These are phyloP conservation scores for Pisolithus thermaeus DNA, from an alignment of 1,284 basidiomycete genomes.

Conservation along the genomic window DNA sequence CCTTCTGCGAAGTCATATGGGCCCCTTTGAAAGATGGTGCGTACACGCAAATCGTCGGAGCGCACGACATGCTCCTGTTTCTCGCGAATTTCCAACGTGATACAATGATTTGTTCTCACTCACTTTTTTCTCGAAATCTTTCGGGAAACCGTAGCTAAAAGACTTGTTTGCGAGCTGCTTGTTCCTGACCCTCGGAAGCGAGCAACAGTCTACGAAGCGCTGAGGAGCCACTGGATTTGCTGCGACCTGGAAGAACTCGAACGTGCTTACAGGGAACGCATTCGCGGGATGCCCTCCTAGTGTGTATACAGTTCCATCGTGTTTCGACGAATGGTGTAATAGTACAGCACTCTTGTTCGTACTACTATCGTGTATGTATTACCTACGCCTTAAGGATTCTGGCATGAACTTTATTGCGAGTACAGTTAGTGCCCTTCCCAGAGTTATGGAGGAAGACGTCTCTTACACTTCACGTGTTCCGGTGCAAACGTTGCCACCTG, in stretches of 20 bases:
- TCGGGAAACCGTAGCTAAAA: constrained; percentile 39
- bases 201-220: constrained; percentile 54
- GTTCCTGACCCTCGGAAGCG: constrained; percentile 50
- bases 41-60: constrained; percentile 13
- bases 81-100: constrained; percentile 1
- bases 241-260: constrained; percentile 55
- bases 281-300: constrained; percentile 28
- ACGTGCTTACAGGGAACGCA: constrained; percentile 50
- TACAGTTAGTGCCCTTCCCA: constrained; percentile 1
- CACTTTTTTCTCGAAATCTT: neutral
- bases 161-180: constrained; percentile 52
- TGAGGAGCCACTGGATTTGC: constrained; percentile 59
- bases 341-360: too few species aligned
- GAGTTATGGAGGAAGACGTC: constrained; percentile 2
- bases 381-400: constrained; percentile 64
- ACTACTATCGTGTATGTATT: neutral
- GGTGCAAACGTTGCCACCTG: constrained; percentile 77
- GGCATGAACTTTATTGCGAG: constrained; percentile 55
- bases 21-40: constrained; percentile 50
- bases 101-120: neutral
- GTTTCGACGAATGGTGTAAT: too few species aligned
- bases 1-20: constrained; percentile 54
- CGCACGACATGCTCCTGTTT: neutral
- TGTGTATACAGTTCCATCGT: neutral
- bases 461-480: constrained; percentile 48